Conservation (phyloP, 768 basidiomycete genomes). For the Xerocomellus amylosporus region DNA sequence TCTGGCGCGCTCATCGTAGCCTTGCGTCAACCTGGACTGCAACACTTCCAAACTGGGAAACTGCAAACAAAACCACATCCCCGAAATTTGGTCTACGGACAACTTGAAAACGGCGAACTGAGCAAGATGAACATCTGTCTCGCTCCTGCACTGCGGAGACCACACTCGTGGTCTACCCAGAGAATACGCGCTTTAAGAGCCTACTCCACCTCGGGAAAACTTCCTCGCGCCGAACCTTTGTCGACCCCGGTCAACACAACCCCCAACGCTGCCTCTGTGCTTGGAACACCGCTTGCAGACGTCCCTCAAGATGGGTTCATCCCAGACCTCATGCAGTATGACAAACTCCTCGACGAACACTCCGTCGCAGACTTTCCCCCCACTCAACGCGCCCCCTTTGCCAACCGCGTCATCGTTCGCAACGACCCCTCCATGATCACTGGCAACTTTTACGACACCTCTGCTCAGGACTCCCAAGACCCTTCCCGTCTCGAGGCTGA, state of each 20-base stretch:
- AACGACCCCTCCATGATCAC: conserved; percentile 70
- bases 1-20: conserved; percentile 13
- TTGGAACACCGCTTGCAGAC: conserved; percentile 17
- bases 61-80: conserved; percentile 19
- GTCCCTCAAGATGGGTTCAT: conserved; percentile 32
- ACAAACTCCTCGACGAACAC: conserved; percentile 61
- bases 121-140: conserved; percentile 28
- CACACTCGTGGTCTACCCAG: neutral
- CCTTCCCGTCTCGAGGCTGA: conserved; percentile 9
- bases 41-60: conserved; percentile 15
- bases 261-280: conserved; percentile 1
- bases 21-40: neutral
- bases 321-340: conserved; percentile 62
- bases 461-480: conserved; percentile 7
- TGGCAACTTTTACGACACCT: conserved; percentile 30
- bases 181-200: conserved; percentile 5
- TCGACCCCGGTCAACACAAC: neutral
- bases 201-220: conserved; percentile 16
- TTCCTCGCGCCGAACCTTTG: neutral
- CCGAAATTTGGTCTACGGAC: conserved; percentile 13
- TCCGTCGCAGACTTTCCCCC: conserved; percentile 55
- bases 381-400: conserved; percentile 47
- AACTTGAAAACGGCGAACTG: neutral
- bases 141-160: conserved; percentile 10
- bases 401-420: conserved; percentile 62